Evolutionary conservation across 768 basidiomycete genomes (phyloP), one percentile per base, ranked within the genome.

Genomic region (Pholiota conissans): DNA sequence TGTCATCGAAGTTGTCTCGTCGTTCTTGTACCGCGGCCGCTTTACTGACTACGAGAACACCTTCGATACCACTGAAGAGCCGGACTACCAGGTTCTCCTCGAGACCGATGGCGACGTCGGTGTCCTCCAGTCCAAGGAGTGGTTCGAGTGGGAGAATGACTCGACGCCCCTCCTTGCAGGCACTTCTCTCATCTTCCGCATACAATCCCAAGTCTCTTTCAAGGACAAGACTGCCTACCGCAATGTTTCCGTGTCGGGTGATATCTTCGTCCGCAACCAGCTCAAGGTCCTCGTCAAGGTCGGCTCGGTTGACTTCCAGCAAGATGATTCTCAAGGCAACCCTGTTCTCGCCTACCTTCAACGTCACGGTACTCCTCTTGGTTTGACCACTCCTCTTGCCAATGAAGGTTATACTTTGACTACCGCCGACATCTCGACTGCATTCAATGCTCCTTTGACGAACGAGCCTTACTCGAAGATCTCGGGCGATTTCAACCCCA

Each of bases 401-500:
- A 89, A 85, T 58, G 93, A 90, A 45, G 94, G 95, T 2, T 98
- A 99, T 72, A 84, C 88, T 0, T 79, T 99, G 69, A 86, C 88
- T 32, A 85, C 74, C 39, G 69, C 78, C n/a, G 75, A 82, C 3
- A 77, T 80, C 24, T 77, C 81, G 16, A 86, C 88, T 9, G 72
- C 79, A 6, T 96, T 94, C 79, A 85, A 78, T 46, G 83, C 96
- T 3, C 96, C 96, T 24, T 76, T 91, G 45, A 93, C 92, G 47
- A 99, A 99, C 68, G 92, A 96, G 73, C 90, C 94, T 2, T 99
- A 98, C 75, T 98, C 95, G 3, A 86, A 87, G 72, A 84, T 95
- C 48, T 99, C 97, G 0, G 95, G 96, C 45, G 96, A 99, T 74
- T 98, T 93, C 81, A 98, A 99, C 73, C 97, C 97, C 27, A 99